Evolutionary conservation across 768 basidiomycete genomes (phyloP), one percentile per base, ranked within the genome.

Genomic region (Pisolithus orientalis): DNA sequence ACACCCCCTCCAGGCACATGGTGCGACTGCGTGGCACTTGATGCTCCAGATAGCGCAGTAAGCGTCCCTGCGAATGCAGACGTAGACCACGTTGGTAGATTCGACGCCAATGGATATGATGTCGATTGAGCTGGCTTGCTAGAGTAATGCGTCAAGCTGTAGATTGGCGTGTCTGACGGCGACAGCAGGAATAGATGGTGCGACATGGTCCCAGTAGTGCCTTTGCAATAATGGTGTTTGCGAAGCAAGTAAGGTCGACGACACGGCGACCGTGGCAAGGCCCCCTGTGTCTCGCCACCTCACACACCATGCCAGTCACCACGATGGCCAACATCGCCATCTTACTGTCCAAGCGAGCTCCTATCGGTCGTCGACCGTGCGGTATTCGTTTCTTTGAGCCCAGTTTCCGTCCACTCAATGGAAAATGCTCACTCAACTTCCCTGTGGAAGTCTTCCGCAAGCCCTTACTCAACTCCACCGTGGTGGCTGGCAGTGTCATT

Each of bases 1-100:
- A 80, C 79, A 10, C 74, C 75, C 16, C 82, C 83, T n/a, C 84
- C 80, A 40, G 80, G 75, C 17, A 79, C 76, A 56, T 84, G 81
- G 57, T 72, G 70, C 32, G 75, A 61, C 61, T 90, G 85, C 5
- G 80, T 79, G 24, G 86, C 80, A 62, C 82, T 87, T 17, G 89
- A 84, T 13, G 91, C 90, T 4, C 90, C 90, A 17, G 90, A 92
- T 50, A 93, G 68, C 21, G 90, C 90, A 32, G 89, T 91, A 55
- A 93, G 73, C 28, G 90, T 93, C 5, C 90, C 91, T 10, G 91
- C 90, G 64, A 93, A 93, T 4, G 90, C 90, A 53, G 90, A 90
- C 2, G 90, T 91, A 5, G 90, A 91, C 91, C 90, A 93, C 56
- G 84, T 86, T 24, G 90, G 90, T 55, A 93, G 70, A 65, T 92